Conservation (phyloP, 805 yeast genomes). For the Spathaspora arborariae region DNA sequence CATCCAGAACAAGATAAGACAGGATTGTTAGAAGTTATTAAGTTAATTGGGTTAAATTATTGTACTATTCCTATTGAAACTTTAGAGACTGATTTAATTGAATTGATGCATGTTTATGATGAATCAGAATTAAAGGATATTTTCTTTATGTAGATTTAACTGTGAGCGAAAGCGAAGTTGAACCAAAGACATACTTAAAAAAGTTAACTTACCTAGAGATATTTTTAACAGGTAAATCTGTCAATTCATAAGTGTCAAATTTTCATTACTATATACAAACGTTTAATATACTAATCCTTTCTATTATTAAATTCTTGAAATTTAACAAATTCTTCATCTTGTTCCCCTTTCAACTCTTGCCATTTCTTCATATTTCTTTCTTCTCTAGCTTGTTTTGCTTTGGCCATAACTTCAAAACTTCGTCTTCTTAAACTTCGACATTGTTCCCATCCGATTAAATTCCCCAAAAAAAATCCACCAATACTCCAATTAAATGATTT, state of each 20-base stretch:
- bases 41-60: background rate
- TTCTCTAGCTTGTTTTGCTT: conserved; percentile 54
- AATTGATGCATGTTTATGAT: background rate
- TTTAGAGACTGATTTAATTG: background rate
- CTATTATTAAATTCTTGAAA: conserved; percentile 21
- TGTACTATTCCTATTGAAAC: background rate
- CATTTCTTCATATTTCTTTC: conserved; percentile 31
- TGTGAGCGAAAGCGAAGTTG: background rate
- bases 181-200: too few species aligned
- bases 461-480: conserved; percentile 75
- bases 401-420: conserved; percentile 61
- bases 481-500: conserved; percentile 79
- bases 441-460: conserved; percentile 88
- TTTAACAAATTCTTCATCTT: conserved; percentile 23
- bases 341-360: conserved; percentile 15
- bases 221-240: too few species aligned
- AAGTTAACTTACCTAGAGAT: background rate
- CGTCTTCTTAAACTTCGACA: conserved; percentile 71
- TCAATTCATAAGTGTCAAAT: too few species aligned
- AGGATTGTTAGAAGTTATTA: background rate
- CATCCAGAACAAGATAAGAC: background rate
- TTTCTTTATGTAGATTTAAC: background rate
- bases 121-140: background rate
- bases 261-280: too few species aligned
- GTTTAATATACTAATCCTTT: too few species aligned